These are phyloP conservation scores for Anthracocystis panici-leucophaei DNA, from an alignment of 1,284 basidiomycete species.

Conservation along the genomic window DNA sequence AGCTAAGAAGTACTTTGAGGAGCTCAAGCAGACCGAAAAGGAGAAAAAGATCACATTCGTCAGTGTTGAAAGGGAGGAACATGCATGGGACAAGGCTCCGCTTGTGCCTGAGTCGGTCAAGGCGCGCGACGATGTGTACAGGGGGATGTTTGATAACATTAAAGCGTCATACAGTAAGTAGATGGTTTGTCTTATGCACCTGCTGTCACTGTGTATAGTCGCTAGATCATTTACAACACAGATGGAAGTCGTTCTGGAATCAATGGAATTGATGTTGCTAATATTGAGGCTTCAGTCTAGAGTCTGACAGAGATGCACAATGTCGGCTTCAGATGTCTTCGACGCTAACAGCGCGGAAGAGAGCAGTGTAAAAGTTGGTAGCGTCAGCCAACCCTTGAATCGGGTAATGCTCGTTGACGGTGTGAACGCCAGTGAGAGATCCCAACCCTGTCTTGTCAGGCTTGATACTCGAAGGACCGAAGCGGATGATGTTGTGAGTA, in stretches of 20 bases:
- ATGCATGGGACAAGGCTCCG: constrained; percentile 61
- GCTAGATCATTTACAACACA: background rate
- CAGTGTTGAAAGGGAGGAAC: constrained; percentile 50
- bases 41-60: constrained; percentile 40
- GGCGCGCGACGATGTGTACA: constrained; percentile 32
- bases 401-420: constrained; percentile 75
- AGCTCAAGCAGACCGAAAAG: constrained; percentile 37
- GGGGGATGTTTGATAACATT: constrained; percentile 34
- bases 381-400: constrained; percentile 71
- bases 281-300: background rate
- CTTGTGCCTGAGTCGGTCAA: constrained; percentile 32
- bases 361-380: constrained; percentile 72
- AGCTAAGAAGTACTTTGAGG: constrained; percentile 45
- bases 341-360: constrained; percentile 71
- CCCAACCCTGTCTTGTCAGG: constrained; percentile 69
- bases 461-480: constrained; percentile 66
- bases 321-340: constrained; percentile 37
- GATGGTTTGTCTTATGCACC: background rate
- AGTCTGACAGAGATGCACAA: too few species aligned
- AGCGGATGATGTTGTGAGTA: constrained; percentile 75
- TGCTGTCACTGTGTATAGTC: background rate
- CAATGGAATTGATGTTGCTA: constrained; percentile 3
- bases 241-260: background rate
- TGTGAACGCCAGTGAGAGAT: constrained; percentile 74
- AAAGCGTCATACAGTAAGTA: constrained; percentile 10